Base-by-base conservation (phyloP, 495 filamentous ascomycete species). In the Aspergillus ostianus region DNA sequence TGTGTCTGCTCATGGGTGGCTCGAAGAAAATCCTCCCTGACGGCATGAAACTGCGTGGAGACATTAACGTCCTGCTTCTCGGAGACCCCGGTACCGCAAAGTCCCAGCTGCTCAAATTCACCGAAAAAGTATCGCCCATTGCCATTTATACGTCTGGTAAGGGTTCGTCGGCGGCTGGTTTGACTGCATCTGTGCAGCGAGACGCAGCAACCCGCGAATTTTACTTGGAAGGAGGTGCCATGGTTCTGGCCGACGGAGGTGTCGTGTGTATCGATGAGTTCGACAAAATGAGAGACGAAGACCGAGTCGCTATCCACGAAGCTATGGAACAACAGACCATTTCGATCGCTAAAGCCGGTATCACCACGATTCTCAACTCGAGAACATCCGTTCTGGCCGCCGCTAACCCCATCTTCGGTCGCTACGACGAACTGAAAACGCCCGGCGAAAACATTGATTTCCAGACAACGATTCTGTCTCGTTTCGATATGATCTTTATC, bases 271-370 rank as follows among this genome's bases (percentile, higher is more conserved):
- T 99, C 73, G 95, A 99, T 70, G 95, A 99, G 74, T 99, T 99
- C 72, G 95, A 99, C 78, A 99, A 99, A 80, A 99, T 99, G 95
- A 84, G 95, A 58, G 95, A 99, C 73, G 95, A 99, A 73, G 95
- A 99, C 64, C 85, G 95, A 63, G 95, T 99, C 20, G 95, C 95
- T 9, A 99, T 99, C 73, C 95, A 99, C 81, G 95, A 99, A 83
- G 95, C 95, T 58, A 99, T 99, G 95, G 95, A 99, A 69, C 95
- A 99, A 75, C 95, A 99, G 74, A 99, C 95, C 7, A 99, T 99
- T 58, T 99, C 95, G 10, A 98, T 99, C 67, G 95, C 95, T 62
- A 99, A 99, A 75, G 95, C 95, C 5, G 95, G 95, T 67, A 98
- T 99, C 67, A 99, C 95, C 17, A 99, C 95, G 2, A 98, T 99